These are phyloP conservation scores for Elymus sibiricus DNA, from an alignment of 176 grass and related monocot species.

Conservation along the genomic window DNA sequence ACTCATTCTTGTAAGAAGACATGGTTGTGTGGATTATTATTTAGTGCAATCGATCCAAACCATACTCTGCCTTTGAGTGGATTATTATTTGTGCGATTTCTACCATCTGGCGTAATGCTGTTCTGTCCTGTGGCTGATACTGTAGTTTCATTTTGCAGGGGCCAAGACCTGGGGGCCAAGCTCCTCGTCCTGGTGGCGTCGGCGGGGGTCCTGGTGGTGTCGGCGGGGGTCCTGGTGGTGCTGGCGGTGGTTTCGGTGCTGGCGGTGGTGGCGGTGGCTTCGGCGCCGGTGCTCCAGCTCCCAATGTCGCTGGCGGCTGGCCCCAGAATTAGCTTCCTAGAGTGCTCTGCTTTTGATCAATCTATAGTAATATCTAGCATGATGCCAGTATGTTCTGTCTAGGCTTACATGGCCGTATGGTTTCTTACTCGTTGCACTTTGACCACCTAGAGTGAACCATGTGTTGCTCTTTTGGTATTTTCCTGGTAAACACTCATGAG, in stretches of 20 bases:
- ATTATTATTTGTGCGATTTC: background rate
- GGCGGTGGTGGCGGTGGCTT: background rate
- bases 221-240: too few relatives aligned
- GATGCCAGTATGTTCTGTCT: background rate
- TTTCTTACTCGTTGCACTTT: background rate
- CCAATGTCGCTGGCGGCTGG: background rate
- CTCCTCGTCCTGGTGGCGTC: conserved; percentile 12
- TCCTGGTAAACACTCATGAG: background rate
- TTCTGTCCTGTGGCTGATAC: background rate
- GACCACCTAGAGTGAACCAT: too few relatives aligned
- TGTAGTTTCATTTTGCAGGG: conserved; percentile 20
- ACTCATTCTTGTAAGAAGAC: too few relatives aligned
- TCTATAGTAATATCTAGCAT: background rate
- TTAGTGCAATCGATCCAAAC: too few relatives aligned
- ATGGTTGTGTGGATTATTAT: too few relatives aligned
- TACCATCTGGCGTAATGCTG: background rate
- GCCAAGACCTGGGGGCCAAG: conserved; percentile 20
- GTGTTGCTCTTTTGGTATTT: too few relatives aligned
- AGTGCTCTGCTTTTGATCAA: background rate
- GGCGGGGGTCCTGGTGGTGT: background rate
- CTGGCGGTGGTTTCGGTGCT: background rate
- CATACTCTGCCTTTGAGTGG: too few relatives aligned
- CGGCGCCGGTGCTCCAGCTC: background rate
- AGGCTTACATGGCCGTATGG: background rate
- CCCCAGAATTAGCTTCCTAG: background rate